These are phyloP conservation scores for Ascomycota sp. DNA, from an alignment of 2,329 filamentous ascomycete genomes.

Conservation along the genomic window DNA sequence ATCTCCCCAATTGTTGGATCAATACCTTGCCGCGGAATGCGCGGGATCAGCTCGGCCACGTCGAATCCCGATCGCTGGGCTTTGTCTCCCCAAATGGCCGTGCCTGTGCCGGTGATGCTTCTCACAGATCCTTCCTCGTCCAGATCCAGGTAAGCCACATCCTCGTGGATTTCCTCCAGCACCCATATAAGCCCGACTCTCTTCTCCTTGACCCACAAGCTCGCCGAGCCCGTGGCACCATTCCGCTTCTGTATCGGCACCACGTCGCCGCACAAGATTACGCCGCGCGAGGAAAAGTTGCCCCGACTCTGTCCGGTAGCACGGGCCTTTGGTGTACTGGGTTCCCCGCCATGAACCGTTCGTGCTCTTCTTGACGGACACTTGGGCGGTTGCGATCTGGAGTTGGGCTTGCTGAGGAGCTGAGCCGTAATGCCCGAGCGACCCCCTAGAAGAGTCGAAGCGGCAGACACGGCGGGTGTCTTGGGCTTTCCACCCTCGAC, in stretches of 20 bases:
- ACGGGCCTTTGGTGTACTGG: constrained; percentile 32
- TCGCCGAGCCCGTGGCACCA: constrained; percentile 76
- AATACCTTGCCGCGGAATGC: constrained; percentile 57
- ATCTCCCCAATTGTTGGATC: constrained; percentile 50
- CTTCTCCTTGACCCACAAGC: constrained; percentile 97
- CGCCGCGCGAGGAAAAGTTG: constrained; percentile 66
- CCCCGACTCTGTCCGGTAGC: constrained; percentile 41
- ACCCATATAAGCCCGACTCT: constrained; percentile 90
- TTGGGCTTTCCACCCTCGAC: constrained; percentile 13
- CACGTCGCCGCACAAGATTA: constrained; percentile 90
- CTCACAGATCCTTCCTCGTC: constrained; percentile 60
- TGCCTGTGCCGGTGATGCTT: constrained; percentile 52
- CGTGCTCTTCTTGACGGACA: constrained; percentile 36
- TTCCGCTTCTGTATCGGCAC: constrained; percentile 95
- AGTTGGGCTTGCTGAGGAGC: constrained; percentile 64
- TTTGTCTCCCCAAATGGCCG: constrained; percentile 68
- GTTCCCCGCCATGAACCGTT: constrained; percentile 37
- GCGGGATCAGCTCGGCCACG: constrained; percentile 59
- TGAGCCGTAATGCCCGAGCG: constrained; percentile 64
- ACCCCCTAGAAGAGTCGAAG: constrained; percentile 43
- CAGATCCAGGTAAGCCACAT: constrained; percentile 58
- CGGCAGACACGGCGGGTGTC: constrained; percentile 18
- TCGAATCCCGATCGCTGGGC: constrained; percentile 47
- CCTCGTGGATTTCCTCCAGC: constrained; percentile 89
- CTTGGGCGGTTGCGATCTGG: constrained; percentile 33